Evolutionary conservation across 148 eudicot genomes (phyloP).

Genomic region (Rhododendron simsii): DNA sequence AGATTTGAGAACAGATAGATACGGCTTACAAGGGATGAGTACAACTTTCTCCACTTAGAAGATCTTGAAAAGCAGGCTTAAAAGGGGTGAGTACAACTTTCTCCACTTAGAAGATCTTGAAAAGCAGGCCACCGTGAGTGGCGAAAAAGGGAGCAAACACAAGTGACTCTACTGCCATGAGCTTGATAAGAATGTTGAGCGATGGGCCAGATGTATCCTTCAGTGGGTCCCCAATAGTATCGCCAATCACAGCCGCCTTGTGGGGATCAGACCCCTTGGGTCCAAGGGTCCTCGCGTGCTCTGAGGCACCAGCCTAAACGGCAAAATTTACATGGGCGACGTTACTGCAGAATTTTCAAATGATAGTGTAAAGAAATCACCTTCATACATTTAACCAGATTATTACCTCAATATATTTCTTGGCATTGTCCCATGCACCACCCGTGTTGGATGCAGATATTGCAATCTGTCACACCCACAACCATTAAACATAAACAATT

Average conservation of each 20-base stretch:
- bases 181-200: conserved; percentile 79
- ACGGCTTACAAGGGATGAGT: not conserved
- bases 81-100: not conserved
- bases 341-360: not conserved
- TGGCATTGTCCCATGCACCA: conserved; percentile 96
- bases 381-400: not conserved
- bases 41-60: not conserved
- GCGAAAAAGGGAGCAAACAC: conserved; percentile 91
- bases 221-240: conserved; percentile 79
- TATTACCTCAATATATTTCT: conserved; percentile 82
- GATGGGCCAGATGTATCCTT: conserved; percentile 89
- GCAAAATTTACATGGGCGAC: not conserved
- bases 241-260: conserved; percentile 91
- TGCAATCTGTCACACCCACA: conserved; percentile 44
- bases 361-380: not conserved
- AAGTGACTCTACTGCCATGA: conserved; percentile 82
- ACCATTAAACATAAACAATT: not conserved
- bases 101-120: conserved; percentile 1
- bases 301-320: conserved; percentile 75
- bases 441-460: conserved; percentile 91
- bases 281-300: conserved; percentile 72
- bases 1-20: not conserved
- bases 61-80: conserved; percentile 3
- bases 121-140: conserved; percentile 10
- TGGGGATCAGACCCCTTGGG: conserved; percentile 87